Conservation (phyloP, 108 stramenopile species). For the Cyclotella choctawhatcheeana region DNA sequence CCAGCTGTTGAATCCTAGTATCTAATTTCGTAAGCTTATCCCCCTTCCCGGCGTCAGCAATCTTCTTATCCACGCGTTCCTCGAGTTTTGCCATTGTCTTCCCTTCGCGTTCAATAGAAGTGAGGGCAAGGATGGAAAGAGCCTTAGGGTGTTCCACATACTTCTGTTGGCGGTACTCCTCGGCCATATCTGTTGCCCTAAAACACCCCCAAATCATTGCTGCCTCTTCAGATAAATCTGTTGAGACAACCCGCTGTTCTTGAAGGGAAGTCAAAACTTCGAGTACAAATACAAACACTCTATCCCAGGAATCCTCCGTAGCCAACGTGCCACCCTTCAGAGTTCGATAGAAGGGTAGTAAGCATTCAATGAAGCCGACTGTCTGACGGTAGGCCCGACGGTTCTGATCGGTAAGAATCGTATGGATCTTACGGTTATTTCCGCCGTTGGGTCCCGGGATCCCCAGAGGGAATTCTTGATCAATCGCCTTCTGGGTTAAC, state of each 20-base stretch:
- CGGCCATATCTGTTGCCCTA: constrained; percentile 4
- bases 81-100: not conserved
- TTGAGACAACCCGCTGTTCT: not conserved
- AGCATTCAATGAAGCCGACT: not conserved
- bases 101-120: constrained; percentile 16
- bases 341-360: not conserved
- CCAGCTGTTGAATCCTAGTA: constrained; percentile 2
- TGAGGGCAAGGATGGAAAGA: not conserved
- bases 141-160: constrained; percentile 19
- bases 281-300: constrained; percentile 8
- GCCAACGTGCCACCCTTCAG: not conserved
- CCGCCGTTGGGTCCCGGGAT: too few relatives aligned
- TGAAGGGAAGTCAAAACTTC: not conserved
- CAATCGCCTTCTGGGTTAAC: not conserved
- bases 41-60: not conserved
- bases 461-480: constrained; percentile 1
- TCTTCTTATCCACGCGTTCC: not conserved
- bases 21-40: constrained; percentile 4
- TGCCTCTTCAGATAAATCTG: not conserved
- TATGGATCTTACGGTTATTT: too few relatives aligned
- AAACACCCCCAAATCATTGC: constrained; percentile 10
- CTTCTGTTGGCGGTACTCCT: constrained; percentile 1
- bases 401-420: too few relatives aligned
- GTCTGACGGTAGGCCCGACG: not conserved
- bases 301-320: constrained; percentile 3